Conservation (phyloP, 2,329 filamentous ascomycete genomes). For the Emergomyces pasteurianus region DNA sequence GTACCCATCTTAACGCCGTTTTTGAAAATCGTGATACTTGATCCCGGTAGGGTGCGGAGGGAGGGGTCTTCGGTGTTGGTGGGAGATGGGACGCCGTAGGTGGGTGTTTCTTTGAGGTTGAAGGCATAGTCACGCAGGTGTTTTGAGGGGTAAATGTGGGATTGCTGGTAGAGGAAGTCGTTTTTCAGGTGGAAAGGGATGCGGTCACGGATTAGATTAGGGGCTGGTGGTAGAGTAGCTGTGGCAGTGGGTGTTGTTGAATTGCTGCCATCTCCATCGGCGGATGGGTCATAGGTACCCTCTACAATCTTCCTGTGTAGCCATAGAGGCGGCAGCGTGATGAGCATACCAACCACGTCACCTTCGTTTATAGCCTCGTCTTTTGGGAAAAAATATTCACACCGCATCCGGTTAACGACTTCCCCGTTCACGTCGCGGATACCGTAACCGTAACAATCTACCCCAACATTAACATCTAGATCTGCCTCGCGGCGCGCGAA, state of each 20-base stretch:
- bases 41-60: conserved; percentile 77
- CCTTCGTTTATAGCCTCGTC: conserved; percentile 74
- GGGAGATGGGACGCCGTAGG: conserved; percentile 41
- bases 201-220: conserved; percentile 86
- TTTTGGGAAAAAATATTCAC: conserved; percentile 75
- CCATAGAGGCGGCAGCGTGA: conserved; percentile 72
- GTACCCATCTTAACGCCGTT: conserved; percentile 81
- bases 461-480: conserved; percentile 51
- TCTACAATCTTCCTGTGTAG: conserved; percentile 81
- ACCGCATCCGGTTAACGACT: conserved; percentile 84
- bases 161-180: conserved; percentile 75
- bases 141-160: conserved; percentile 58
- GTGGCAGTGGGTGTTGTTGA: background rate
- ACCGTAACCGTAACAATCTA: conserved; percentile 93
- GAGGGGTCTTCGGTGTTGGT: conserved; percentile 57
- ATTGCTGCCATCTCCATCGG: conserved; percentile 43
- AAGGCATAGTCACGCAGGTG: conserved; percentile 62
- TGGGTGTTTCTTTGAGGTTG: conserved; percentile 34
- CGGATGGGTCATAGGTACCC: conserved; percentile 75
- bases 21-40: conserved; percentile 80
- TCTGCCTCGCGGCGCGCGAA: conserved; percentile 37
- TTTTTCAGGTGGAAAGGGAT: conserved; percentile 90
- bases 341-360: conserved; percentile 88
- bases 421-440: conserved; percentile 83
- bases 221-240: conserved; percentile 37